Evolutionary conservation across 2,329 filamentous ascomycete species (phyloP), one percentile per base, ranked within the genome.

Genomic region (Cadophora sp.): DNA sequence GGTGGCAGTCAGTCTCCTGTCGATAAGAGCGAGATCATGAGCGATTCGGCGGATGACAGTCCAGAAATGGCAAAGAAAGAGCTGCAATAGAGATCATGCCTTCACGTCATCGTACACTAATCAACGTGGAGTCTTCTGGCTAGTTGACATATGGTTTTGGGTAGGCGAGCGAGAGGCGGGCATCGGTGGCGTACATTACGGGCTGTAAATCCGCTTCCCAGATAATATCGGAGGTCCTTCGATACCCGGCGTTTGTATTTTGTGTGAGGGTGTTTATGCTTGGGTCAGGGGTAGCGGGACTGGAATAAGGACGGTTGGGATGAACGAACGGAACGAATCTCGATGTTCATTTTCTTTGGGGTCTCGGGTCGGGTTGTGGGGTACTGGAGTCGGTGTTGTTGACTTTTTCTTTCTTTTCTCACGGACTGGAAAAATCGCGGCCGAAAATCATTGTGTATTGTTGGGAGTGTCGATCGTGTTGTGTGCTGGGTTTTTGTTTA

Each of bases 1-100:
- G 69, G 68, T 24, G 72, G 62, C 34, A 76, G 72, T 37, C 74
- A 76, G 24, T 76, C 76, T 1, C 73, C 76, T 4, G 67, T 74
- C 29, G 75, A 77, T 37, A 77, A 76, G 62, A 68, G 67, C 26
- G 76, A 77, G 19, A 66, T 74, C 3, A 69, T 77, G 70, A 77
- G 75, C 59, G 77, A 78, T 70, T 73, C 73, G n/a, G 72, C 72
- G 22, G 72, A 71, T 16, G 67, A 66, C 11, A 74, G 73, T 58
- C 74, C 74, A 4, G 72, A 75, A 60, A 73, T 73, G 60, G 59
- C 65, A 50, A 77, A 75, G 68, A 74, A 76, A 48, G 74, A 75
- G 64, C 55, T 74, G 48, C 70, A 67, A 62, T 68, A 40, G 50
- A 27, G 24, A 22, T 14, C 22, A n/a, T 51, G 6, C n/a, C 26